These are phyloP conservation scores for Venturia carpophila DNA, from an alignment of 2,329 filamentous ascomycete genomes.

Conservation along the genomic window DNA sequence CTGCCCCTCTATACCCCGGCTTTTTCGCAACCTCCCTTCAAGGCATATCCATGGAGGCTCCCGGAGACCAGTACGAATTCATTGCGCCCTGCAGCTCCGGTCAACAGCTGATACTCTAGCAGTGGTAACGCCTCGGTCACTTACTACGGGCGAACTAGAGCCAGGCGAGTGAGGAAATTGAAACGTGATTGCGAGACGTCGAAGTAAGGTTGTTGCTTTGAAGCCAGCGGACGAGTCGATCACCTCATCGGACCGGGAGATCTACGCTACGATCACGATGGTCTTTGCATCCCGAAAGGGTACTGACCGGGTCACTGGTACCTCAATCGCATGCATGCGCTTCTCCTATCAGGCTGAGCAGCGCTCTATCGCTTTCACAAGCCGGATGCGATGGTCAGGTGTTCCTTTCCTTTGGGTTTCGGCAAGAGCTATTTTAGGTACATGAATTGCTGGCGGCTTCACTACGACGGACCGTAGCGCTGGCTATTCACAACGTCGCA, in stretches of 20 bases:
- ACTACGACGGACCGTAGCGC: neutral
- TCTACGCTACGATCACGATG: neutral
- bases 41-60: neutral
- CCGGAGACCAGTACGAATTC: neutral
- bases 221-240: neutral
- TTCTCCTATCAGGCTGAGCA: neutral
- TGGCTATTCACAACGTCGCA: neutral
- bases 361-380: neutral
- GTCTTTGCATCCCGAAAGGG: neutral
- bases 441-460: neutral
- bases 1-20: neutral
- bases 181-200: neutral
- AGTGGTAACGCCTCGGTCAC: neutral
- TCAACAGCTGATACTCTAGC: neutral
- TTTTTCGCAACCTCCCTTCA: neutral
- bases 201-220: slow-evolving; percentile 3
- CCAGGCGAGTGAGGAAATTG: neutral
- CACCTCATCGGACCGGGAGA: neutral
- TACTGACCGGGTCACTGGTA: neutral
- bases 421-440: neutral
- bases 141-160: neutral
- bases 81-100: neutral
- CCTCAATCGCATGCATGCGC: neutral
- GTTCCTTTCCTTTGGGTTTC: neutral
- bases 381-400: neutral